Percentiles rank a stretch among this genome's conserved stretches.
phyloP scores from a whole-genome alignment of 169 alveolate genomes.

The Eimeria necatrix region DNA sequence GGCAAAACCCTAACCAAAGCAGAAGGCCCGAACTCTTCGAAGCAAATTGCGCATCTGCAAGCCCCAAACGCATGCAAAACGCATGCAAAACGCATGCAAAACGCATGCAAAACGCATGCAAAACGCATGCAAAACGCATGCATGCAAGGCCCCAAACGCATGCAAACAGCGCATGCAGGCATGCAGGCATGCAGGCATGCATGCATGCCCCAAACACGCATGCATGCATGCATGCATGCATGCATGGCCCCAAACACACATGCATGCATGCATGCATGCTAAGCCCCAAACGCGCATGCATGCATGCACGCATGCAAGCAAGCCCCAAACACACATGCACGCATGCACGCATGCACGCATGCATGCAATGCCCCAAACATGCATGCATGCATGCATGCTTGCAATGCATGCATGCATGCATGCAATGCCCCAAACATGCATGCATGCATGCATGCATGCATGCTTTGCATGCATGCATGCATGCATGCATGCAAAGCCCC shows the following conservation, averaged over 20 bases:
- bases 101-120: neutral
- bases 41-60: slow-evolving; percentile 71
- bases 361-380: too few species aligned
- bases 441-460: too few species aligned
- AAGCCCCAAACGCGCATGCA: neutral
- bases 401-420: too few species aligned
- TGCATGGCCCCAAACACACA: too few species aligned
- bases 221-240: too few species aligned
- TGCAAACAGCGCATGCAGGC: neutral
- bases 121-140: slow-evolving; percentile 9
- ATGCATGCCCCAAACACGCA: too few species aligned
- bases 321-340: neutral
- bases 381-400: too few species aligned
- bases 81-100: neutral
- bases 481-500: neutral
- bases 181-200: too few species aligned
- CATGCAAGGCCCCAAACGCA: slow-evolving; percentile 1
- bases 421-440: too few species aligned
- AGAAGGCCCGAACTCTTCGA: slow-evolving; percentile 52
- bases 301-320: neutral
- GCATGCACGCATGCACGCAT: too few species aligned
- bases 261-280: too few species aligned
- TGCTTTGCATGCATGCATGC: neutral
- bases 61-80: slow-evolving; percentile 42
- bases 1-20: slow-evolving; percentile 58